Conservation (phyloP, 352 stramenopile genomes). For the Phytopythium vexans region DNA sequence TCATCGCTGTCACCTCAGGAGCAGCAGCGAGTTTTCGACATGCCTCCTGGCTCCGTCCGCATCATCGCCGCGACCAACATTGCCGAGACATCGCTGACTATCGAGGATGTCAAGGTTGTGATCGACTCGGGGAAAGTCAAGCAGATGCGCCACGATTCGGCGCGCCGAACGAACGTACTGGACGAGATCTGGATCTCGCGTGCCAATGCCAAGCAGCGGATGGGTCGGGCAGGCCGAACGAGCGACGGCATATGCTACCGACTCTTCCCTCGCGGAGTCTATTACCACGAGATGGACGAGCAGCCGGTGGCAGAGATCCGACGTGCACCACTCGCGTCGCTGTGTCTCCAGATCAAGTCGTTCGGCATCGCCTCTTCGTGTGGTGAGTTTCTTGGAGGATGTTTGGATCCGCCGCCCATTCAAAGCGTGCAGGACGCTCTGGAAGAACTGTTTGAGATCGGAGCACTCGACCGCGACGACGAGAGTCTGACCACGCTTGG, state of each 20-base stretch:
- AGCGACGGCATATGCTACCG: conserved; percentile 88
- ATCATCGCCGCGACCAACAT: conserved; percentile 98
- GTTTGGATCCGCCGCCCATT: conserved; percentile 90
- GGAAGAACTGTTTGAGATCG: conserved; percentile 87
- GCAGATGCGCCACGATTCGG: conserved; percentile 78
- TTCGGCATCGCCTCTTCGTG: conserved; percentile 70
- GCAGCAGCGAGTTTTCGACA: conserved; percentile 92
- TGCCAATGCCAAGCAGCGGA: conserved; percentile 88
- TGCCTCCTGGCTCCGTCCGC: conserved; percentile 62
- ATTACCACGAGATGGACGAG: conserved; percentile 67
- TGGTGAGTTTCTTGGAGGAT: conserved; percentile 86
- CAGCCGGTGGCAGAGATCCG: conserved; percentile 94
- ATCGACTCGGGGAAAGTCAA: conserved; percentile 97
- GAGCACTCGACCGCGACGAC: conserved; percentile 62
- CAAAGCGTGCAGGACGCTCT: conserved; percentile 89
- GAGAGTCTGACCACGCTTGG: conserved; percentile 93
- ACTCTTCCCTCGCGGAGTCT: conserved; percentile 81
- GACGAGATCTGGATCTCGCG: conserved; percentile 89
- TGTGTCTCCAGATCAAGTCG: conserved; percentile 95
- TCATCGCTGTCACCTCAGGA: conserved; percentile 91
- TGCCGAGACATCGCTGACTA: conserved; percentile 95
- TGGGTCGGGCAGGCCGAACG: conserved; percentile 91
- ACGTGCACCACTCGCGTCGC: conserved; percentile 92
- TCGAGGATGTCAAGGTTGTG: conserved; percentile 93
- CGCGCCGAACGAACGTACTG: conserved; percentile 85